Percentiles rank a stretch among this genome's conserved stretches.
Conservation (phyloP, 352 stramenopile species). For the Pythium plurisporium region DNA sequence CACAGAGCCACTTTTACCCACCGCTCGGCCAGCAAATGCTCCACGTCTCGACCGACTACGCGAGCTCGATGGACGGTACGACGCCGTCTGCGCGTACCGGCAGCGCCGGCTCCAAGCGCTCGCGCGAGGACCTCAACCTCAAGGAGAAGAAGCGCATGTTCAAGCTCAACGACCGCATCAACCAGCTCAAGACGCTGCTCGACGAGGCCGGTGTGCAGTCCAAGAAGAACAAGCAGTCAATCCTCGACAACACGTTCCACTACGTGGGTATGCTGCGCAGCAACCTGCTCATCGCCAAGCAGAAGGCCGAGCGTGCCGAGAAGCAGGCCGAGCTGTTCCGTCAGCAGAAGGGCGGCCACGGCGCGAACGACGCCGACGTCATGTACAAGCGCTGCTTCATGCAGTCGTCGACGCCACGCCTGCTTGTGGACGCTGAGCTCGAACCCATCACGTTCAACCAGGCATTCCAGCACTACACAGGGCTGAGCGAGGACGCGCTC, state of each 20-base stretch:
- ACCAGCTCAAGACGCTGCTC: conserved; percentile 25
- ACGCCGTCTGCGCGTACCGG: conserved; percentile 30
- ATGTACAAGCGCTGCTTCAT: conserved; percentile 69
- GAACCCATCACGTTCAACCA: conserved; percentile 52
- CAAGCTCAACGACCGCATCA: conserved; percentile 86
- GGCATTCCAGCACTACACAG: conserved; percentile 47
- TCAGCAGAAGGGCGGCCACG: conserved; percentile 20
- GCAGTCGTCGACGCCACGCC: conserved; percentile 49
- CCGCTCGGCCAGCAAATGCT: conserved; percentile 59
- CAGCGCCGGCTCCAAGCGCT: conserved; percentile 35
- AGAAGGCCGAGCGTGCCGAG: conserved; percentile 27
- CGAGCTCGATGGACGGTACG: conserved; percentile 27
- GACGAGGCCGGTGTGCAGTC: conserved; percentile 29
- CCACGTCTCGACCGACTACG: conserved; percentile 64
- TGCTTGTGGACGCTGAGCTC: conserved; percentile 50
- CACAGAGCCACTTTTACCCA: conserved; percentile 48
- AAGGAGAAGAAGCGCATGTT: conserved; percentile 90
- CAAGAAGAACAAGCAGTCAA: conserved; percentile 44
- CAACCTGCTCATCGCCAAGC: conserved; percentile 31
- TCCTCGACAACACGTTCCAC: conserved; percentile 31
- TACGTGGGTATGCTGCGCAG: conserved; percentile 29
- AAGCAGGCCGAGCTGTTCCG: conserved; percentile 43
- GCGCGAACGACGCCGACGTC: conserved; percentile 21
- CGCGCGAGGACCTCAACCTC: conserved; percentile 72
- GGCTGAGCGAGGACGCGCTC: conserved; percentile 35